Percentiles rank a stretch among this genome's conserved stretches.
Conservation (phyloP, 176 grass and related monocot species). For the Pontederia paniculata region DNA sequence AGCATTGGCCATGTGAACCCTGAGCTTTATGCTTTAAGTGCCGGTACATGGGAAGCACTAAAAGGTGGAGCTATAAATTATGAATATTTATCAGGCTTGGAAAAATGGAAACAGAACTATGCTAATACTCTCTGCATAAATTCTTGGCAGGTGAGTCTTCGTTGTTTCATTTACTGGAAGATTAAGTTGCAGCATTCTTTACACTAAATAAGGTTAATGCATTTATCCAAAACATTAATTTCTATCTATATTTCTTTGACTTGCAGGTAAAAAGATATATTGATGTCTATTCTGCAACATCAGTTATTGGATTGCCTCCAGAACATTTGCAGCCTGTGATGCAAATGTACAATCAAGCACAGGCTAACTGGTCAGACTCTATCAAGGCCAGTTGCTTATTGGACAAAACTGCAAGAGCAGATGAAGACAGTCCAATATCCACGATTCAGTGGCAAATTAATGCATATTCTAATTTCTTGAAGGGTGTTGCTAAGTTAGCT, state of each 20-base stretch:
- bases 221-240: not conserved
- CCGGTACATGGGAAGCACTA: slow-evolving; percentile 55
- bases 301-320: slow-evolving; percentile 76
- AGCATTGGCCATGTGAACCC: slow-evolving; percentile 90
- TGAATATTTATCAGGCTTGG: slow-evolving; percentile 40
- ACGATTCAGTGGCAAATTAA: slow-evolving; percentile 43
- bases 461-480: slow-evolving; percentile 69
- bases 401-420: slow-evolving; percentile 21
- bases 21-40: slow-evolving; percentile 78
- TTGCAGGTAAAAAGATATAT: slow-evolving; percentile 91
- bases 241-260: slow-evolving; percentile 2
- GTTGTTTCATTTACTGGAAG: slow-evolving; percentile 8
- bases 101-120: slow-evolving; percentile 69
- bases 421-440: slow-evolving; percentile 15
- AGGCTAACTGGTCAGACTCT: slow-evolving; percentile 40
- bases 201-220: not conserved
- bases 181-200: too few relatives aligned
- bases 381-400: slow-evolving; percentile 25
- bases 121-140: slow-evolving; percentile 79
- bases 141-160: slow-evolving; percentile 68
- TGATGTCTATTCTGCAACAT: slow-evolving; percentile 75
- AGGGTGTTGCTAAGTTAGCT: slow-evolving; percentile 84
- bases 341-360: slow-evolving; percentile 59
- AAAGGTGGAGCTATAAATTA: slow-evolving; percentile 24
- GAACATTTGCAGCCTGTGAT: slow-evolving; percentile 49